Evolutionary conservation across 129 eudicot genomes (phyloP).

Genomic region (Flaveria ramosissima): DNA sequence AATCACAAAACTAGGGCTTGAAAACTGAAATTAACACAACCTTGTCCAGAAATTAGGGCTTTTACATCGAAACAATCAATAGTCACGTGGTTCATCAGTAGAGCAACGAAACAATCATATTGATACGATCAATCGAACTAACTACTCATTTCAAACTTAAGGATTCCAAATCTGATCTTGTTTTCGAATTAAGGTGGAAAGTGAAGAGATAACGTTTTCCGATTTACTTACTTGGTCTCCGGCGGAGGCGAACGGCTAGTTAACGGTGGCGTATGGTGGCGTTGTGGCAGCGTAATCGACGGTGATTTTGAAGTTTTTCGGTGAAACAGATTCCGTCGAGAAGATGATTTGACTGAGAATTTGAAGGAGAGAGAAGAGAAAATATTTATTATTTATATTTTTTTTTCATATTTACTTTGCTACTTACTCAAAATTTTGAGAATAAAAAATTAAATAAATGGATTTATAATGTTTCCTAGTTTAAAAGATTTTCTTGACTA

Average conservation of each 20-base stretch:
- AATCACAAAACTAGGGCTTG: conserved; percentile 32
- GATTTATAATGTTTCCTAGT: conserved; percentile 15
- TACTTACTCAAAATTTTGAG: neutral
- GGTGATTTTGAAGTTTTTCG: conserved; percentile 17
- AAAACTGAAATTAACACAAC: neutral
- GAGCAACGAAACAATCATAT: neutral
- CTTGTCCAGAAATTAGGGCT: conserved; percentile 27
- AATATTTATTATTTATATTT: neutral
- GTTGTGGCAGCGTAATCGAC: conserved; percentile 16
- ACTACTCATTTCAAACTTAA: neutral
- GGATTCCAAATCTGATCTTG: conserved; percentile 6
- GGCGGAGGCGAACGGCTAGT: neutral
- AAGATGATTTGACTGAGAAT: conserved; percentile 32
- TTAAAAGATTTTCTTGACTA: neutral
- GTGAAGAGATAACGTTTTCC: neutral
- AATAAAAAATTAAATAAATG: neutral
- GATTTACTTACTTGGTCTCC: conserved; percentile 26
- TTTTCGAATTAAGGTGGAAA: conserved; percentile 5
- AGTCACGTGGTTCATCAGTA: neutral
- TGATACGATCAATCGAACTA: neutral
- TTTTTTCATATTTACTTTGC: neutral
- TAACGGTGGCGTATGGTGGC: conserved; percentile 6
- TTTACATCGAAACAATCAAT: conserved; percentile 6
- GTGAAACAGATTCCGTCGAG: conserved; percentile 29
- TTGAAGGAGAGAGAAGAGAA: conserved; percentile 32